phyloP scores from a whole-genome alignment of 2,329 filamentous ascomycete genomes.

The Tolypocladium inflatum region DNA sequence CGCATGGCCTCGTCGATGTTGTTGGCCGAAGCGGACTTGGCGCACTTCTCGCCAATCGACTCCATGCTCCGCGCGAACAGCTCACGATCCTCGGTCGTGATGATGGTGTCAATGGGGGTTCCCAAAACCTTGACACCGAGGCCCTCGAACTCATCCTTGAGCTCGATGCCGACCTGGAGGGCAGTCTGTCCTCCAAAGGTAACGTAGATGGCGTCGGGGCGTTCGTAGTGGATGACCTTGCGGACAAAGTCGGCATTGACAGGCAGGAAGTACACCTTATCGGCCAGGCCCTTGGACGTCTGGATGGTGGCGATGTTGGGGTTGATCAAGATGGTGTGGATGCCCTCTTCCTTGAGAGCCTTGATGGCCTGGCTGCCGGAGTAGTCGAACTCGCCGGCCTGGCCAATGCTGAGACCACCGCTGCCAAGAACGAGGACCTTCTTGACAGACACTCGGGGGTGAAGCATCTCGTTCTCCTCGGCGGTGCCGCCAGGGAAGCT shows the following conservation, averaged over 20 bases:
- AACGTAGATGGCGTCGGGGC: constrained; percentile 92
- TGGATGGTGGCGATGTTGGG: constrained; percentile 99
- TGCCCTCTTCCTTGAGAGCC: constrained; percentile 93
- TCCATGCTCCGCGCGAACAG: constrained; percentile 98
- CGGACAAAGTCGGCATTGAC: constrained; percentile 96
- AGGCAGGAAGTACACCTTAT: constrained; percentile 98
- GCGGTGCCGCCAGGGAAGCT: constrained; percentile 77
- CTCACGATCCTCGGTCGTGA: constrained; percentile 96
- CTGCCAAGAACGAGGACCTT: constrained; percentile 92
- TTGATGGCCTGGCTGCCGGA: constrained; percentile 98
- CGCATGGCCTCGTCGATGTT: constrained; percentile 78
- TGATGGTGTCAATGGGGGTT: constrained; percentile 95
- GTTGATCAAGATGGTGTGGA: constrained; percentile 97
- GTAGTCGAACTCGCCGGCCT: constrained; percentile 98
- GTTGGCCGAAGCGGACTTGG: constrained; percentile 89
- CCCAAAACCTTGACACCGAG: constrained; percentile 92
- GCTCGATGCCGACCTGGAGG: constrained; percentile 89
- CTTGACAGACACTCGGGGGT: constrained; percentile 77
- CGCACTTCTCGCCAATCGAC: constrained; percentile 94
- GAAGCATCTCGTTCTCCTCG: constrained; percentile 65
- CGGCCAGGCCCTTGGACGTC: constrained; percentile 92
- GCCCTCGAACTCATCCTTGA: constrained; percentile 91
- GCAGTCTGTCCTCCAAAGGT: constrained; percentile 98
- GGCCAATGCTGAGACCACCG: constrained; percentile 92
- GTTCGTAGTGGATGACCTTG: constrained; percentile 92